A percentile compares a stretch with the other conserved stretches of the same genome.
Evolutionary conservation across 1,284 basidiomycete species (phyloP).

Genomic region (Afroboletus lepidellus): DNA sequence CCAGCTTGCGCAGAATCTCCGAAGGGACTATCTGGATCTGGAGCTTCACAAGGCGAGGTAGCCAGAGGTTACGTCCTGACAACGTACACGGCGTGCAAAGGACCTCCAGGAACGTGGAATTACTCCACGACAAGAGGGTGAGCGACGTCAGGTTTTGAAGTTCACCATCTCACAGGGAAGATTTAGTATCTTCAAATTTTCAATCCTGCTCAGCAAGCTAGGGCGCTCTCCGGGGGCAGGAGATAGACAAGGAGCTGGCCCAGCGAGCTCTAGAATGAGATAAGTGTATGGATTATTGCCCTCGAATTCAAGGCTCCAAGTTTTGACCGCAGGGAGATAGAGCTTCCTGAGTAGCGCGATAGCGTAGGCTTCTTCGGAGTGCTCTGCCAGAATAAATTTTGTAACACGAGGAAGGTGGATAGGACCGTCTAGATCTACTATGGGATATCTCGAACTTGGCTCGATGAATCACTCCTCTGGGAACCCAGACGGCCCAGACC

Average conservation of each 20-base stretch:
- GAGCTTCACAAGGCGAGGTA: conserved; percentile 42
- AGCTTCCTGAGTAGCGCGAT: conserved; percentile 3
- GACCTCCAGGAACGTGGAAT: conserved; percentile 41
- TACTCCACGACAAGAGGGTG: conserved; percentile 31
- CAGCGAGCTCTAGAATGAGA: conserved; percentile 43
- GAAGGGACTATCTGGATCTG: conserved; percentile 45
- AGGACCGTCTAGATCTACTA: conserved; percentile 7
- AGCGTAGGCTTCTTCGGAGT: conserved; percentile 43
- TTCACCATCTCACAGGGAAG: conserved; percentile 44
- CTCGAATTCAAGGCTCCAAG: conserved; percentile 52
- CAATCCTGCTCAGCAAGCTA: neutral
- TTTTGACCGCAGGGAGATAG: conserved; percentile 28
- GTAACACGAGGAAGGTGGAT: conserved; percentile 48
- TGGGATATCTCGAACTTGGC: neutral
- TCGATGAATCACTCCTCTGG: neutral
- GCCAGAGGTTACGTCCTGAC: conserved; percentile 5
- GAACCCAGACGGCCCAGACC: neutral
- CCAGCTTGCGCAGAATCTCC: conserved; percentile 39
- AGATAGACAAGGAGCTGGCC: conserved; percentile 15
- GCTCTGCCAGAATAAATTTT: conserved; percentile 47
- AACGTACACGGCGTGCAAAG: conserved; percentile 27
- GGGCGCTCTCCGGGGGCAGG: conserved; percentile 37
- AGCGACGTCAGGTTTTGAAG: conserved; percentile 44
- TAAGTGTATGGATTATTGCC: neutral
- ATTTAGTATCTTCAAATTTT: conserved; percentile 40